Percentiles rank a stretch among this genome's conserved stretches.
Evolutionary conservation across 73 alveolate genomes (phyloP).

Genomic region (Durusdinium trenchii): DNA sequence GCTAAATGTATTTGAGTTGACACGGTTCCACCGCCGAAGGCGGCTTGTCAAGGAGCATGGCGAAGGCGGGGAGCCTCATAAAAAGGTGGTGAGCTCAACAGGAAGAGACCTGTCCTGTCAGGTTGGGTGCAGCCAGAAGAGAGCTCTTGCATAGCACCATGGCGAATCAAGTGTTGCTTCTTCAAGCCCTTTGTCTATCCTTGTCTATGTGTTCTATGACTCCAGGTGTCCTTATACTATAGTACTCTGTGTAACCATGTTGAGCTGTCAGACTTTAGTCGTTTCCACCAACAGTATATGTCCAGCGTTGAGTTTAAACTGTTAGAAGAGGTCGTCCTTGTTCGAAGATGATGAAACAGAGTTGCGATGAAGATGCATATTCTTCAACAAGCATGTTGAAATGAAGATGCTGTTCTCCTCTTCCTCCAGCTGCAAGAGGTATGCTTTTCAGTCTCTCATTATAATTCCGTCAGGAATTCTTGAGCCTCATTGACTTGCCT

Average conservation of each 20-base stretch:
- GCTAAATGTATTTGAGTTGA: background rate
- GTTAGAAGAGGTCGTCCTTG: background rate
- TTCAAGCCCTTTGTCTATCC: background rate
- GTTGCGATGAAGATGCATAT: background rate
- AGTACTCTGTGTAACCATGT: background rate
- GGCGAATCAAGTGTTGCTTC: background rate
- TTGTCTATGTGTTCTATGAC: background rate
- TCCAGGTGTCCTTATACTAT: background rate
- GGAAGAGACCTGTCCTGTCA: background rate
- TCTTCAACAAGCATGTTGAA: background rate
- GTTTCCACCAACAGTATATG: background rate
- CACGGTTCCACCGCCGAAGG: background rate
- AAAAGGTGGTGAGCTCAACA: background rate
- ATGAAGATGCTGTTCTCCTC: background rate
- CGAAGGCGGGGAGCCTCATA: conserved; percentile 19
- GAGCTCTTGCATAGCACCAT: conserved; percentile 31
- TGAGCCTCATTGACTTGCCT: background rate
- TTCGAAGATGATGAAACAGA: background rate
- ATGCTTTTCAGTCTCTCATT: background rate
- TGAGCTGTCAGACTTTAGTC: background rate
- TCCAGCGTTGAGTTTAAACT: background rate
- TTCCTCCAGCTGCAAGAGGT: background rate
- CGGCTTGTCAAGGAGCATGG: conserved; percentile 77
- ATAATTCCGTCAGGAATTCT: background rate
- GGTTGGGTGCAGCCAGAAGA: conserved; percentile 78